A percentile compares a stretch with the other conserved stretches of the same genome.
Conservation (phyloP, 352 stramenopile species). For the Phytophthora aleatoria region DNA sequence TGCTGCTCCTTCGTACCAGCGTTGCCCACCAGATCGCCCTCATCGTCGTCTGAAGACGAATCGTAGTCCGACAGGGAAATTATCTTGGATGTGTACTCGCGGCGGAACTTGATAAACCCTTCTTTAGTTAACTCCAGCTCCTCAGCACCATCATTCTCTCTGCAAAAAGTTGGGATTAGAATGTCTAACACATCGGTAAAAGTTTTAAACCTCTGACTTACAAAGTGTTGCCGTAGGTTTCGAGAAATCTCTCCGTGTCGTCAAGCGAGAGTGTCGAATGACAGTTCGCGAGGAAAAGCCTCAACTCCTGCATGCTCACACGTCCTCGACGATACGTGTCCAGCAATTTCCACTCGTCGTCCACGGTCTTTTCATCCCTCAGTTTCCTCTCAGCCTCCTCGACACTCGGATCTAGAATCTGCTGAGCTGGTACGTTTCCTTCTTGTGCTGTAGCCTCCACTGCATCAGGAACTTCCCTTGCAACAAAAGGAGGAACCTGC, state of each 20-base stretch:
- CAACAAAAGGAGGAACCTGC: conserved; percentile 1
- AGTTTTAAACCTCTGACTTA: conserved; percentile 8
- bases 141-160: conserved; percentile 26
- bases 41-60: conserved; percentile 40
- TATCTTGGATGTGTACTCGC: conserved; percentile 50
- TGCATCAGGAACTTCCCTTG: conserved; percentile 7
- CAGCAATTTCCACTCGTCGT: conserved; percentile 62
- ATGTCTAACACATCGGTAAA: neutral
- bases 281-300: conserved; percentile 53
- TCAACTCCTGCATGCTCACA: conserved; percentile 50
- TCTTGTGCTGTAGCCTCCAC: conserved; percentile 1
- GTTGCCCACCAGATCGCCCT: conserved; percentile 20
- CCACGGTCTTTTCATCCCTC: conserved; percentile 39
- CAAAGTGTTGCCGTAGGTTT: conserved; percentile 50
- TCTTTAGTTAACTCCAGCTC: conserved; percentile 49
- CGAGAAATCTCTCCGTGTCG: conserved; percentile 60
- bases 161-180: conserved; percentile 6
- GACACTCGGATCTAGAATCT: conserved; percentile 6
- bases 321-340: conserved; percentile 53
- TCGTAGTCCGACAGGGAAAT: conserved; percentile 34
- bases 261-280: conserved; percentile 40
- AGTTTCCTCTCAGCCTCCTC: conserved; percentile 27
- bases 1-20: neutral
- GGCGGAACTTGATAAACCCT: conserved; percentile 56
- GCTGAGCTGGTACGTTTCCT: conserved; percentile 1